These are phyloP conservation scores for Carpinus viminea DNA, from an alignment of 306 rosid genomes.

Conservation along the genomic window DNA sequence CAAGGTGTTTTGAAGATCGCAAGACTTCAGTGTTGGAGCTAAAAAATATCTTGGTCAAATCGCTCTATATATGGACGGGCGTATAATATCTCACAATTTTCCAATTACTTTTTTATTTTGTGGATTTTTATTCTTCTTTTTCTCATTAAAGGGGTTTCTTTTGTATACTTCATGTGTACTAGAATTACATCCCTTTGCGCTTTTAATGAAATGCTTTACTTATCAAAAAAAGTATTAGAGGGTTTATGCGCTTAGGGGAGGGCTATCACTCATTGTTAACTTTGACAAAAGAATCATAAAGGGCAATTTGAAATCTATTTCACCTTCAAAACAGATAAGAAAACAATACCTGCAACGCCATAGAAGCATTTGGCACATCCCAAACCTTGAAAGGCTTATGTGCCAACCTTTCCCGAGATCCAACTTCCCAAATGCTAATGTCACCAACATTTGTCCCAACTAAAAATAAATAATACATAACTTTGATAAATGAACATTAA, in stretches of 20 bases:
- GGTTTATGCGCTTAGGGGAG: neutral
- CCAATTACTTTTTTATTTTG: too few relatives aligned
- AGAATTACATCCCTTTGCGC: too few relatives aligned
- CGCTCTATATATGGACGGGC: too few relatives aligned
- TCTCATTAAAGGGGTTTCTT: too few relatives aligned
- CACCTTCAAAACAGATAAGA: neutral
- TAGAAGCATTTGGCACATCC: conserved; percentile 38
- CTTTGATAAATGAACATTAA: neutral
- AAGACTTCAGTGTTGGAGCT: too few relatives aligned
- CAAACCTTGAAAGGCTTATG: conserved; percentile 44
- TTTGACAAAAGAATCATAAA: neutral
- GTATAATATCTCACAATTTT: too few relatives aligned
- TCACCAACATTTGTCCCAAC: conserved; percentile 55
- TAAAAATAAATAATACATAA: conserved; percentile 18
- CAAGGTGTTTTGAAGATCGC: too few relatives aligned
- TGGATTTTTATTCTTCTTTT: too few relatives aligned
- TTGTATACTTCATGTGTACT: too few relatives aligned
- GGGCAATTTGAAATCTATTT: neutral
- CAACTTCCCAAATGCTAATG: conserved; percentile 50
- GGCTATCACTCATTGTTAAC: neutral
- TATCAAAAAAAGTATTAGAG: neutral
- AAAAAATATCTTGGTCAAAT: too few relatives aligned
- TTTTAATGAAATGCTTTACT: too few relatives aligned
- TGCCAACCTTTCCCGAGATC: conserved; percentile 43
- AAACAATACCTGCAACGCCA: conserved; percentile 39